Evolutionary conservation across 352 stramenopile genomes (phyloP).

Genomic region (Globisporangium cystogenes): DNA sequence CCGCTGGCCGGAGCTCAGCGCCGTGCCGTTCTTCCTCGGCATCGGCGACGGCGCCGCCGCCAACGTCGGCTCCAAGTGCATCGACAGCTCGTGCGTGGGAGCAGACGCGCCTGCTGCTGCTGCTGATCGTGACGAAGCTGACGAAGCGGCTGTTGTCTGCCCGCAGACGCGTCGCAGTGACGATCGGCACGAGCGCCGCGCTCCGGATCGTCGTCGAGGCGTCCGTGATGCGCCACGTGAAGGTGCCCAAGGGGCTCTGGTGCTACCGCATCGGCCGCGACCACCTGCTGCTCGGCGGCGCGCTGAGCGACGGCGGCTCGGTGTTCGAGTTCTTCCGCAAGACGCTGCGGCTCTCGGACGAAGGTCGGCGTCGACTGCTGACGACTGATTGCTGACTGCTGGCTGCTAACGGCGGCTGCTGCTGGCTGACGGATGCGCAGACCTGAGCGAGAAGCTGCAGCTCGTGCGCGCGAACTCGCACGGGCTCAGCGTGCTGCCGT

Average conservation of each 20-base stretch:
- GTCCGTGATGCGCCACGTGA: constrained; percentile 36
- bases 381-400: no score
- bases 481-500: constrained; percentile 86
- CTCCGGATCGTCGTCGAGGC: constrained; percentile 83
- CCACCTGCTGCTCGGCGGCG: constrained; percentile 89
- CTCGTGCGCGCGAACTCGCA: constrained; percentile 42
- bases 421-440: not conserved
- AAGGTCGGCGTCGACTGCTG: constrained; percentile 19
- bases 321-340: constrained; percentile 89
- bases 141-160: not conserved
- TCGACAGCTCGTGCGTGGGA: constrained; percentile 55
- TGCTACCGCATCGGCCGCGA: constrained; percentile 90
- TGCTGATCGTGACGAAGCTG: not conserved
- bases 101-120: no score
- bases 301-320: constrained; percentile 96
- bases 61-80: constrained; percentile 94
- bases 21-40: constrained; percentile 83
- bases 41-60: constrained; percentile 92
- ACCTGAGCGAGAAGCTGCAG: constrained; percentile 37
- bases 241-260: constrained; percentile 89
- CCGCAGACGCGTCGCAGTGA: constrained; percentile 87
- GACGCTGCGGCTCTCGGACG: constrained; percentile 49
- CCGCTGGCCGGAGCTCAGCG: constrained; percentile 68
- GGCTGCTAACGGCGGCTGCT: not conserved
- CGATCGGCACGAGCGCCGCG: constrained; percentile 92